These are phyloP conservation scores for Phyllachora maydis DNA, from an alignment of 2,329 filamentous ascomycete species.

Conservation along the genomic window DNA sequence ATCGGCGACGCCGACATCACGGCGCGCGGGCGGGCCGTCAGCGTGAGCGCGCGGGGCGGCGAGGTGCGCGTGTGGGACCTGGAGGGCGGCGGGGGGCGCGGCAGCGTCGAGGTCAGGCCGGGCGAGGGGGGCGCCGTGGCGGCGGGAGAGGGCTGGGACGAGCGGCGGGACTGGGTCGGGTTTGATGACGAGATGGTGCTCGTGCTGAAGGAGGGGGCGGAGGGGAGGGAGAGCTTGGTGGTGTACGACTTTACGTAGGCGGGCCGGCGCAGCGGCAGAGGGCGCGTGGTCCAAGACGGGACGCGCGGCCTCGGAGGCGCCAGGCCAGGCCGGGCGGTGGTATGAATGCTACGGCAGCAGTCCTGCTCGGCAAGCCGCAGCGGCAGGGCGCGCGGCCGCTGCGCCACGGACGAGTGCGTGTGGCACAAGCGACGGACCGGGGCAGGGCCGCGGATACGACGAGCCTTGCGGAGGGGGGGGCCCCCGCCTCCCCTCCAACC, in stretches of 20 bases:
- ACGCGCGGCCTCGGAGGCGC: background rate
- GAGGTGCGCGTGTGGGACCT: constrained; percentile 79
- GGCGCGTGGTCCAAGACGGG: no score
- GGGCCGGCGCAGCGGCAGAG: no score
- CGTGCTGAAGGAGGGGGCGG: constrained; percentile 49
- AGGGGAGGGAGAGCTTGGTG: constrained; percentile 52
- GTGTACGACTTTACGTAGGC: constrained; percentile 69
- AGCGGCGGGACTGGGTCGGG: constrained; percentile 47
- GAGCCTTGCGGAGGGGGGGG: no score
- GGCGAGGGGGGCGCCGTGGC: constrained; percentile 4
- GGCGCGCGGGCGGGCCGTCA: constrained; percentile 69
- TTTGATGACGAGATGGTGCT: constrained; percentile 91
- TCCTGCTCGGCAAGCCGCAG: no score
- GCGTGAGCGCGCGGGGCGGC: constrained; percentile 62
- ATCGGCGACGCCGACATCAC: constrained; percentile 75
- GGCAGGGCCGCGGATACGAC: no score
- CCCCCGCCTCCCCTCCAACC: no score
- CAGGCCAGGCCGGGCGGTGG: background rate
- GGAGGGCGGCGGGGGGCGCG: constrained; percentile 30
- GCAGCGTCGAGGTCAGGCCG: constrained; percentile 28
- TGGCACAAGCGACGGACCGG: no score
- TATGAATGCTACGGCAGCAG: constrained; percentile 1
- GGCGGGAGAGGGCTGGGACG: constrained; percentile 22
- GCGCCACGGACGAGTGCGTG: no score
- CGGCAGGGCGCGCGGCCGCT: no score